phyloP scores from a whole-genome alignment of 1,139 yeast genomes.

The Spathaspora jeffriesii region DNA sequence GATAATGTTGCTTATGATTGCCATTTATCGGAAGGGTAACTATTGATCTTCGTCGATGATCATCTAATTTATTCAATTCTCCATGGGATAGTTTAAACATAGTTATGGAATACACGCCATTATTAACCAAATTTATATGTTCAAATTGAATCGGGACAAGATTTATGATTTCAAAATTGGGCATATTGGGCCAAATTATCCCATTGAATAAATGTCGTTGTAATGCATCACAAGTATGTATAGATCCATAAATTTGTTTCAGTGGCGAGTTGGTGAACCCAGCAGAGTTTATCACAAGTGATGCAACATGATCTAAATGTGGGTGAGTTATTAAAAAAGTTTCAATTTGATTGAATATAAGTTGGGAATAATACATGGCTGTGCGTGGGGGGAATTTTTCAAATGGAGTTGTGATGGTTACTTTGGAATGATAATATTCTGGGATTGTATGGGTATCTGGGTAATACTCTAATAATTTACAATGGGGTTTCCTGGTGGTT shows the following conservation, averaged over 20 bases:
- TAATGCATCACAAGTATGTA: conserved; percentile 53
- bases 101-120: conserved; percentile 22
- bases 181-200: conserved; percentile 76
- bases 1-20: conserved; percentile 18
- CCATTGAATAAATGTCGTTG: conserved; percentile 68
- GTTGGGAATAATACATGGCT: conserved; percentile 16
- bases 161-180: conserved; percentile 31
- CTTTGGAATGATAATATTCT: conserved; percentile 10
- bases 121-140: too few species aligned
- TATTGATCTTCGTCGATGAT: conserved; percentile 8
- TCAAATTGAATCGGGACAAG: conserved; percentile 21
- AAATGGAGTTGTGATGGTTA: conserved; percentile 31
- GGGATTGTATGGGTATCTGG: conserved; percentile 19
- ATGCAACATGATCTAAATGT: conserved; percentile 79
- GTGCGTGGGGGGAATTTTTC: conserved; percentile 12
- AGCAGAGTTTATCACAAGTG: conserved; percentile 73
- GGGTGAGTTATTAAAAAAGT: conserved; percentile 75
- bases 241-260: conserved; percentile 55
- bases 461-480: conserved; percentile 24
- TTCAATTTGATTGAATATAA: conserved; percentile 34
- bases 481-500: conserved; percentile 9
- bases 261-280: conserved; percentile 32
- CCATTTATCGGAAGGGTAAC: conserved; percentile 9
- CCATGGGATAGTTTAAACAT: conserved; percentile 46
- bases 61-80: conserved; percentile 15